phyloP scores from a whole-genome alignment of 2,329 filamentous ascomycete genomes.

The Ceratocystis smalleyi region DNA sequence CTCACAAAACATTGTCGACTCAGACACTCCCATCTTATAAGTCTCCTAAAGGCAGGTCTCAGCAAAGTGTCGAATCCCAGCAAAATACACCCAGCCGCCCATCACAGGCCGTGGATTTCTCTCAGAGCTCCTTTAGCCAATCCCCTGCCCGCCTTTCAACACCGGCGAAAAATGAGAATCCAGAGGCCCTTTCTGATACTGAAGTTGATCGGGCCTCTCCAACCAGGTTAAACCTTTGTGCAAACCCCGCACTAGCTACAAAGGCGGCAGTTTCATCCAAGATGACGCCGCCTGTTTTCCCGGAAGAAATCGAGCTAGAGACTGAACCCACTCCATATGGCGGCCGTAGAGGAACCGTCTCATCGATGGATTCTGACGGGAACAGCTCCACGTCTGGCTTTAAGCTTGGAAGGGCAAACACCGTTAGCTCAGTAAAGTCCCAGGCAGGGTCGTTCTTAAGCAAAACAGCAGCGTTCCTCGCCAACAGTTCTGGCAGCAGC shows the following conservation, averaged over 20 bases:
- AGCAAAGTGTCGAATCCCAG: neutral
- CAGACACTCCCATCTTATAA: neutral
- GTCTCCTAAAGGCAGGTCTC: neutral
- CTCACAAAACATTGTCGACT: neutral
- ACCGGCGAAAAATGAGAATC: neutral
- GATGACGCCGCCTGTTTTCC: constrained; percentile 13
- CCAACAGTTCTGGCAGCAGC: constrained; percentile 2
- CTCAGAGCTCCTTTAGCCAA: neutral
- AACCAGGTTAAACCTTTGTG: neutral
- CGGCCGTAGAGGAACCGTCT: constrained; percentile 14
- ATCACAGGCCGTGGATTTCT: neutral
- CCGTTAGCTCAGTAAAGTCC: constrained; percentile 12
- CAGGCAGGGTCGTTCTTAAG: constrained; percentile 15
- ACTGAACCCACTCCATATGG: constrained; percentile 15
- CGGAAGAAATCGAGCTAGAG: constrained; percentile 12
- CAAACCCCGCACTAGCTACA: neutral
- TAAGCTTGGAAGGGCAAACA: constrained; percentile 7
- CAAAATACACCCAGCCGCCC: constrained; percentile 3
- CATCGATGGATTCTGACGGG: constrained; percentile 14
- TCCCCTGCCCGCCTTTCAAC: neutral
- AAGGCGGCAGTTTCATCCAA: neutral
- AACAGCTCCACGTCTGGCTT: neutral
- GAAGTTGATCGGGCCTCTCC: constrained; percentile 7
- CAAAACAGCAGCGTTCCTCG: constrained; percentile 9
- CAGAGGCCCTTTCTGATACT: constrained; percentile 7